These are phyloP conservation scores for Closterium sp. DNA, from an alignment of 139 green algal species.

Conservation along the genomic window DNA sequence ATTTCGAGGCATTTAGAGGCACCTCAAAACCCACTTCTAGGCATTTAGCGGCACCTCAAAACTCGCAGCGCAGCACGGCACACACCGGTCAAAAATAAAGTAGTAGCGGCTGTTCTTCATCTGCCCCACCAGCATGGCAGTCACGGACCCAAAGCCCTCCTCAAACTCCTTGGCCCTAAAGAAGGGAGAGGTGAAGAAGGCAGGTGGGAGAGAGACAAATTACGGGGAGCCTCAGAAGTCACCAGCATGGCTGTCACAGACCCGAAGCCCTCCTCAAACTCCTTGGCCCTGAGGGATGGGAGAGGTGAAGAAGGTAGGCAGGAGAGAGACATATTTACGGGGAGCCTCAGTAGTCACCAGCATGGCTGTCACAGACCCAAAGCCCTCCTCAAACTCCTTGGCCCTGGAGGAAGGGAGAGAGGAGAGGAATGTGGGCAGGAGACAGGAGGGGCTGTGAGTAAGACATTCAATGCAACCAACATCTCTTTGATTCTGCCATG, in stretches of 20 bases:
- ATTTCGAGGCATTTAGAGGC: no score
- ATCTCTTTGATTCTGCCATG: no score
- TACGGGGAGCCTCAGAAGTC: background rate
- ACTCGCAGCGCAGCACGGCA: no score
- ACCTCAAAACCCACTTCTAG: no score
- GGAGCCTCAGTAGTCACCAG: background rate
- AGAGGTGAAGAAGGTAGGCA: no score
- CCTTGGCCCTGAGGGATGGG: no score
- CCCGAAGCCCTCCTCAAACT: background rate
- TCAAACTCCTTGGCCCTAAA: conserved; percentile 19
- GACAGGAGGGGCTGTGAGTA: no score
- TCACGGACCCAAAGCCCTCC: conserved; percentile 16
- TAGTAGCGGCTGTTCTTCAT: conserved; percentile 20
- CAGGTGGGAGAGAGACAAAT: background rate
- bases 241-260: background rate
- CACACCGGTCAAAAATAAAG: background rate
- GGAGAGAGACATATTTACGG: background rate
- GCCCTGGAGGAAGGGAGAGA: no score
- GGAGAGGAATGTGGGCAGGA: no score
- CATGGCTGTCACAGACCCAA: background rate
- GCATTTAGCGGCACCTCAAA: no score
- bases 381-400: background rate
- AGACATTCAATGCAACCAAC: no score
- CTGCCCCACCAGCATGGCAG: conserved; percentile 16
- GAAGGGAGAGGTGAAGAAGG: background rate